phyloP scores from a whole-genome alignment of 148 eudicot species.

The Mesembryanthemum crystallinum region DNA sequence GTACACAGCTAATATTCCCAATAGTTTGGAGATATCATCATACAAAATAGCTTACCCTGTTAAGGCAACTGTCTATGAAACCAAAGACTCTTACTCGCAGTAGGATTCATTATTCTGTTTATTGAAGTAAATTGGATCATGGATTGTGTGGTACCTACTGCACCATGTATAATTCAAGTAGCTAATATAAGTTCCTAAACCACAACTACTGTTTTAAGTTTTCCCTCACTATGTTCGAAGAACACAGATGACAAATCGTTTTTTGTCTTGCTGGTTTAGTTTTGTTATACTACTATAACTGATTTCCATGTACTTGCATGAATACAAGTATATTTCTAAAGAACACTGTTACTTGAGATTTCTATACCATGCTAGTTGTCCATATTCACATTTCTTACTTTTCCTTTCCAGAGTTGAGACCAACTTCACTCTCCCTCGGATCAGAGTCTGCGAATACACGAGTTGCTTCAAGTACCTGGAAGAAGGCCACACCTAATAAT shows the following conservation, averaged over 20 bases:
- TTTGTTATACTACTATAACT: too few species aligned
- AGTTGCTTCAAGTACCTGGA: conserved; percentile 8
- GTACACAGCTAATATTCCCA: too few species aligned
- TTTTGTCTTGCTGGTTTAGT: not conserved
- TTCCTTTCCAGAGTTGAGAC: conserved; percentile 18
- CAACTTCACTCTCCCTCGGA: not conserved
- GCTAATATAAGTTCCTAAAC: too few species aligned
- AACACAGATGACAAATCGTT: too few species aligned
- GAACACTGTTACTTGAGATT: not conserved
- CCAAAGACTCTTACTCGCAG: not conserved
- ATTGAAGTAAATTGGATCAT: conserved; percentile 2
- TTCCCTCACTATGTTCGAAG: too few species aligned
- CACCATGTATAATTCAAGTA: not conserved
- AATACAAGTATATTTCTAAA: too few species aligned
- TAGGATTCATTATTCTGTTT: not conserved
- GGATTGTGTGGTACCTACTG: not conserved
- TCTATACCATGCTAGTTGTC: not conserved
- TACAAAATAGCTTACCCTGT: not conserved
- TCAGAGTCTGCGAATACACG: conserved; percentile 3
- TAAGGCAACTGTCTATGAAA: not conserved
- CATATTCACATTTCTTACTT: not conserved
- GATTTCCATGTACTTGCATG: too few species aligned
- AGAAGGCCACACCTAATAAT: too few species aligned
- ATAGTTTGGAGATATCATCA: too few species aligned
- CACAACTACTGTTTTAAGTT: too few species aligned